A percentile compares a stretch with the other conserved stretches of the same genome.
Evolutionary conservation across 2,329 filamentous ascomycete genomes (phyloP).

Genomic region (Fusarium buxicola): DNA sequence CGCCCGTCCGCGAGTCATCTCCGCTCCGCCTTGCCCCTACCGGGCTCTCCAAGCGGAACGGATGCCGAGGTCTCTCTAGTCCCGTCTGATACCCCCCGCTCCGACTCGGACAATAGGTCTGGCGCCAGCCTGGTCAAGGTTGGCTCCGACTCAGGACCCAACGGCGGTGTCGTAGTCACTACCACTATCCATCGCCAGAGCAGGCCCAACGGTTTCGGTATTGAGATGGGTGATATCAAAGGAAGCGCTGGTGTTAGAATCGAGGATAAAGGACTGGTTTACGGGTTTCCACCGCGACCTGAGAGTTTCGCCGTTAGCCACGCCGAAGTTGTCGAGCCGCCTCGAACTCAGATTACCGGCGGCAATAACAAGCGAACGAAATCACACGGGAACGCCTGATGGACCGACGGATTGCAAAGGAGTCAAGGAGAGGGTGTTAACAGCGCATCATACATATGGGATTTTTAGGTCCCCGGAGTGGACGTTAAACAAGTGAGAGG

Average conservation of each 20-base stretch:
- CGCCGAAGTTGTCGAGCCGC: conserved; percentile 13
- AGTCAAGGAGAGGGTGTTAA: no score
- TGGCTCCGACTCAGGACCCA: conserved; percentile 7
- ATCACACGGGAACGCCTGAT: no score
- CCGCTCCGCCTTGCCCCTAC: neutral
- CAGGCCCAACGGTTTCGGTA: conserved; percentile 34
- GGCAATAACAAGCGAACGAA: conserved; percentile 30
- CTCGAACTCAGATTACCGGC: conserved; percentile 32
- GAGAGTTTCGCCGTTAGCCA: conserved; percentile 10
- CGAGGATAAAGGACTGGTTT: conserved; percentile 16
- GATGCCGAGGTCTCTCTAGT: conserved; percentile 40
- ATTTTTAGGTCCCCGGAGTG: no score
- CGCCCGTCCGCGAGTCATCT: neutral
- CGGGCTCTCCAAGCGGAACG: conserved; percentile 23
- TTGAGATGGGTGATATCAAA: conserved; percentile 4
- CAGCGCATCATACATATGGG: no score
- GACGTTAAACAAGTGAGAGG: no score
- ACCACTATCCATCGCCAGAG: conserved; percentile 50
- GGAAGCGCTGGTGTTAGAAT: neutral
- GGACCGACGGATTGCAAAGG: no score
- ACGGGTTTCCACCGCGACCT: conserved; percentile 7
- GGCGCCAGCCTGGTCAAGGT: conserved; percentile 25
- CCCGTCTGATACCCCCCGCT: conserved; percentile 26
- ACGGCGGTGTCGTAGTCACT: conserved; percentile 47
- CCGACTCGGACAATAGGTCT: conserved; percentile 20